Conservation (phyloP, 1,284 basidiomycete genomes). For the Tilletiaria anomala region DNA sequence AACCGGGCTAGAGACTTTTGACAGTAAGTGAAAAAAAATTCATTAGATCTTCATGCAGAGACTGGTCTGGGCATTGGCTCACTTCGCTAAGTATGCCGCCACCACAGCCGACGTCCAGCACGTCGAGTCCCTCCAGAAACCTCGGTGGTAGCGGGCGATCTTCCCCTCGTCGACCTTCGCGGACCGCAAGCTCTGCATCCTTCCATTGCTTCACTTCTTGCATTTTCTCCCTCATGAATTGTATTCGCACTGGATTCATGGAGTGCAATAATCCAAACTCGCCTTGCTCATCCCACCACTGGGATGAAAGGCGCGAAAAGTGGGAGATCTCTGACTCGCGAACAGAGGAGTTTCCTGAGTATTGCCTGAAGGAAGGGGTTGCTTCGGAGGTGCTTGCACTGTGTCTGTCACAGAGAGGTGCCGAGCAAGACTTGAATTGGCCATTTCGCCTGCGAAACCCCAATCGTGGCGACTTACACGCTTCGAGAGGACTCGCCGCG, state of each 20-base stretch:
- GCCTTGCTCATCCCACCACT: slow-evolving; percentile 94
- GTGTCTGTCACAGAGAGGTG: too few species aligned
- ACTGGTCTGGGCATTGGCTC: slow-evolving; percentile 9
- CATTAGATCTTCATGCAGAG: not conserved
- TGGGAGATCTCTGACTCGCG: slow-evolving; percentile 64
- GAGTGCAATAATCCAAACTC: slow-evolving; percentile 79
- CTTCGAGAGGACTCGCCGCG: too few species aligned
- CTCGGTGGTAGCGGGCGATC: slow-evolving; percentile 28
- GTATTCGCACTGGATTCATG: slow-evolving; percentile 85
- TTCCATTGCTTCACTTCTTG: slow-evolving; percentile 32
- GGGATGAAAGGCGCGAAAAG: slow-evolving; percentile 74
- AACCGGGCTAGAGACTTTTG: slow-evolving; percentile 68
- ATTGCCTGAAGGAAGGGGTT: too few species aligned
- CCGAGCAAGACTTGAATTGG: too few species aligned
- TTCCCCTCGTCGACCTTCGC: slow-evolving; percentile 32
- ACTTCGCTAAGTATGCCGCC: slow-evolving; percentile 89
- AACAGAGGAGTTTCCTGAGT: too few species aligned
- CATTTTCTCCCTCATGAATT: slow-evolving; percentile 69
- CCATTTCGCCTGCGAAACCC: too few species aligned
- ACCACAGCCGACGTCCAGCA: slow-evolving; percentile 80
- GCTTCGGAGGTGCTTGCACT: too few species aligned
- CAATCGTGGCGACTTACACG: too few species aligned
- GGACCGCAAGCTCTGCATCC: slow-evolving; percentile 44
- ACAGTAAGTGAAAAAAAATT: not conserved
- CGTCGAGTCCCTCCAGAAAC: slow-evolving; percentile 49